Percentiles rank a stretch among this genome's conserved stretches.
Evolutionary conservation across 495 filamentous ascomycete genomes (phyloP).

Genomic region (Aspergillus mulundensis): DNA sequence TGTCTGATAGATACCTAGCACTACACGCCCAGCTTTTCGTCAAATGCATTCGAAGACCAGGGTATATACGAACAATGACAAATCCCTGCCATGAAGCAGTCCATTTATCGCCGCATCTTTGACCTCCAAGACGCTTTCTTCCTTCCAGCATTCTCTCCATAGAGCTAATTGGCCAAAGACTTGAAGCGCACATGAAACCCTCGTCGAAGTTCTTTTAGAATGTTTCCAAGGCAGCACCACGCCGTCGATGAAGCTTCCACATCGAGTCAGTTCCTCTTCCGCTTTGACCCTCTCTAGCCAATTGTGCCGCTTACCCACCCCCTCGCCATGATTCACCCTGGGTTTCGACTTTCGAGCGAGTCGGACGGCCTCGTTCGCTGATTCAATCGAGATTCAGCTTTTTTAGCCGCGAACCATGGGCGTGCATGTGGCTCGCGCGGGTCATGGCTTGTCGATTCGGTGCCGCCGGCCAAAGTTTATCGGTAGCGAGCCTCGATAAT

Average conservation of each 20-base stretch:
- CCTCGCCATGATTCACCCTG: not conserved
- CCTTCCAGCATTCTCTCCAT: not conserved
- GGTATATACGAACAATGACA: not conserved
- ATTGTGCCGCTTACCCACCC: not conserved
- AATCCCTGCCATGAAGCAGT: not conserved
- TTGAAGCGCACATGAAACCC: not conserved
- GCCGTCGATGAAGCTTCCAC: not conserved
- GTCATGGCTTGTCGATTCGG: not conserved
- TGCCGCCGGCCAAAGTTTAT: conserved; percentile 4
- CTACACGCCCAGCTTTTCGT: not conserved
- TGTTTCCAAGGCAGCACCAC: not conserved
- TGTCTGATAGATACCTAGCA: not conserved
- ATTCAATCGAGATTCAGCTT: not conserved
- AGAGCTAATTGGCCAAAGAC: not conserved
- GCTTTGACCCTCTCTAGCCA: not conserved
- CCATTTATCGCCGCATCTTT: too few species aligned
- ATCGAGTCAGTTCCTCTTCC: not conserved
- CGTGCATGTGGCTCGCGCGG: not conserved
- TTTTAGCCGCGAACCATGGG: conserved; percentile 6
- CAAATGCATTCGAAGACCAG: not conserved
- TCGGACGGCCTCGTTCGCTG: not conserved
- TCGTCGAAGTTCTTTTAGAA: not conserved
- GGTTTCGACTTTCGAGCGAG: not conserved
- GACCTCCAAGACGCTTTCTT: too few species aligned
- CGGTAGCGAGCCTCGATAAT: not conserved